Base-by-base conservation (phyloP, 1,284 basidiomycete species). In the Cerrena zonata region DNA sequence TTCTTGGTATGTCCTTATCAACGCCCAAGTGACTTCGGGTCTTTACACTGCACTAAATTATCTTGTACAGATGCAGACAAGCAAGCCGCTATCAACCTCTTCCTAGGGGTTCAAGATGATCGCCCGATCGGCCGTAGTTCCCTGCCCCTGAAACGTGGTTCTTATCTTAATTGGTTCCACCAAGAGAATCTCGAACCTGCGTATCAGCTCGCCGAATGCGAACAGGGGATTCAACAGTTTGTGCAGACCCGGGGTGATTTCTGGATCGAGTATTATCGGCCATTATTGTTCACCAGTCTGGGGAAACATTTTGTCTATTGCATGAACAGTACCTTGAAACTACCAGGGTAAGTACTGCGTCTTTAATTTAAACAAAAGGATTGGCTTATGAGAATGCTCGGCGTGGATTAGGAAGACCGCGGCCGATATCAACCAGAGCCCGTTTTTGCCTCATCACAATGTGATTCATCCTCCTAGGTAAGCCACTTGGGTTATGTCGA, bases 21-120 rank as follows among this genome's bases (percentile, higher is more conserved):
- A 23, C 12, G 18, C n/a, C 13, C 30, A 30, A 47, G 5, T 30
- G 26, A 36, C 22, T 21, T 36, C 11, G 34, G n/a, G n/a, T n/a
- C n/a, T n/a, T n/a, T n/a, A n/a, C n/a, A n/a, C n/a, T 36, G 11
- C 34, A n/a, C 34, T 36, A 11, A n/a, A 11, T n/a, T 11, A 19
- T 40, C 21, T 34, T 19, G 27, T 46, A 30, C 51, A 88, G 94
- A 99, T 64, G 94, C 92, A 1, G 96, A 99, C 69, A 99, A 99
- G 68, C 96, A 99, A 69, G 82, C 90, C 1, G 94, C 96, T 0
- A 99, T 98, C 66, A 95, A 99, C 66, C 78, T 98, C 22, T 99
- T 99, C 67, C 82, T 99, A 2, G 94, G 95, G 12, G 81, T 96
- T 2, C 78, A 82, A 39, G 72, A 68, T 24, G 84, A 86, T 57